phyloP scores from a whole-genome alignment of 1,284 basidiomycete species.

The Leucoagaricus sp. region DNA sequence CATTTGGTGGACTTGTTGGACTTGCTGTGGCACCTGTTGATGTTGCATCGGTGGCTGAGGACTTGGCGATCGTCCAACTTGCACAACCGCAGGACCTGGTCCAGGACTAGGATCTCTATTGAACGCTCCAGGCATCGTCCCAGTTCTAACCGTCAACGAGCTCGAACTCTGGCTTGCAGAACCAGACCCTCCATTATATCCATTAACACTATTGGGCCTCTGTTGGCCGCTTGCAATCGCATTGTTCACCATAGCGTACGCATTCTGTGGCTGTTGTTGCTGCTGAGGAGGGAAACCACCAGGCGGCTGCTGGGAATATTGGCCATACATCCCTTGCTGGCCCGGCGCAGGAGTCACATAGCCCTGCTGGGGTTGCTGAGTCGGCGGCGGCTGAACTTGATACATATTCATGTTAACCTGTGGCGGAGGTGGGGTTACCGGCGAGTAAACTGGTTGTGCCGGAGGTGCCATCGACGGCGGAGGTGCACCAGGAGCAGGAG shows the following conservation, averaged over 20 bases:
- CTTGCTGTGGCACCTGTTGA: slow-evolving; percentile 29
- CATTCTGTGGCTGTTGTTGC: slow-evolving; percentile 12
- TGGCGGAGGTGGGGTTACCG: slow-evolving; percentile 26
- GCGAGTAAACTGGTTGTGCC: slow-evolving; percentile 26
- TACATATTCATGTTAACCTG: slow-evolving; percentile 25
- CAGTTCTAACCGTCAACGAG: slow-evolving; percentile 3
- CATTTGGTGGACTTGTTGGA: neutral
- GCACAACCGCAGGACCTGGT: slow-evolving; percentile 21
- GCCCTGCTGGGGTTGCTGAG: slow-evolving; percentile 7
- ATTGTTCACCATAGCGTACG: slow-evolving; percentile 5
- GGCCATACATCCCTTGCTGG: slow-evolving; percentile 21
- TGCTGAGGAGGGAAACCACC: slow-evolving; percentile 10
- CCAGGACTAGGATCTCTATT: slow-evolving; percentile 8
- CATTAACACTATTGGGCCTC: slow-evolving; percentile 16
- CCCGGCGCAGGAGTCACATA: slow-evolving; percentile 25
- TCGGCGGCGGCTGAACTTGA: slow-evolving; percentile 22
- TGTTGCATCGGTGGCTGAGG: slow-evolving; percentile 27
- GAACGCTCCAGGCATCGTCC: neutral
- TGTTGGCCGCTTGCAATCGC: slow-evolving; percentile 11
- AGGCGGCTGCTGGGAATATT: slow-evolving; percentile 19
- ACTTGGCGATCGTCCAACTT: slow-evolving; percentile 24
- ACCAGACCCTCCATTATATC: neutral
- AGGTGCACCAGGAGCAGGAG: slow-evolving; percentile 17
- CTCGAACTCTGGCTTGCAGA: neutral
- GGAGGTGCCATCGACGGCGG: slow-evolving; percentile 24